A percentile compares a stretch with the other conserved stretches of the same genome.
These are phyloP conservation scores for Talaromyces sp. DNA, from an alignment of 2,329 filamentous ascomycete species.

Conservation along the genomic window DNA sequence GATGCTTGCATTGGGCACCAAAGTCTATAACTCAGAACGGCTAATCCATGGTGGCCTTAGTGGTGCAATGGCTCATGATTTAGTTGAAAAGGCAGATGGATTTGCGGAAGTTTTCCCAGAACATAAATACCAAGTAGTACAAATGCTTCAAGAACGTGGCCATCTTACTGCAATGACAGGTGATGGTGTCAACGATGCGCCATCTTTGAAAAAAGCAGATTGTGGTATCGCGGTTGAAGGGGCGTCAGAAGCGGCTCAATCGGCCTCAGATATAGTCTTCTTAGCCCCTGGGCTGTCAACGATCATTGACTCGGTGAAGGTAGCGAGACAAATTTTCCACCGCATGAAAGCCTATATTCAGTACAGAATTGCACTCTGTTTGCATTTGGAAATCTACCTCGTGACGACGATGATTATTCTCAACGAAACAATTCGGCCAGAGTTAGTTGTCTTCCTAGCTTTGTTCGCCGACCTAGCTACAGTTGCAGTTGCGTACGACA, in stretches of 20 bases:
- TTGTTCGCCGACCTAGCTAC: conserved; percentile 77
- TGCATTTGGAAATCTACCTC: conserved; percentile 72
- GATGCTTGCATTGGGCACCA: conserved; percentile 72
- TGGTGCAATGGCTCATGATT: conserved; percentile 68
- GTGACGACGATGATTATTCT: conserved; percentile 75
- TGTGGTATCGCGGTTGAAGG: conserved; percentile 72
- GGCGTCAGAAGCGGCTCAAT: conserved; percentile 67
- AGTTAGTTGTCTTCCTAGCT: conserved; percentile 74
- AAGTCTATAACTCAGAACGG: conserved; percentile 76
- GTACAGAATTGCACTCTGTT: conserved; percentile 70
- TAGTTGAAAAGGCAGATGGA: conserved; percentile 69
- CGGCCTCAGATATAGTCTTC: conserved; percentile 70
- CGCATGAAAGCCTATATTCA: conserved; percentile 75
- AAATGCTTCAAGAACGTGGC: conserved; percentile 69
- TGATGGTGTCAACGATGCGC: conserved; percentile 71
- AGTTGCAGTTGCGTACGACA: conserved; percentile 77
- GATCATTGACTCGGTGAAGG: conserved; percentile 70
- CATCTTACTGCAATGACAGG: conserved; percentile 72
- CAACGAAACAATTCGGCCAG: conserved; percentile 69
- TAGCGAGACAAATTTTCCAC: conserved; percentile 70
- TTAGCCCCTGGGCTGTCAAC: conserved; percentile 66
- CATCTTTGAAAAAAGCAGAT: conserved; percentile 69
- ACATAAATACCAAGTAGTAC: conserved; percentile 72
- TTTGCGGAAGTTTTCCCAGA: conserved; percentile 72
- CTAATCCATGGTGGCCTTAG: conserved; percentile 71